Conservation (phyloP, 2,329 filamentous ascomycete species). For the Diaporthe vaccinii region DNA sequence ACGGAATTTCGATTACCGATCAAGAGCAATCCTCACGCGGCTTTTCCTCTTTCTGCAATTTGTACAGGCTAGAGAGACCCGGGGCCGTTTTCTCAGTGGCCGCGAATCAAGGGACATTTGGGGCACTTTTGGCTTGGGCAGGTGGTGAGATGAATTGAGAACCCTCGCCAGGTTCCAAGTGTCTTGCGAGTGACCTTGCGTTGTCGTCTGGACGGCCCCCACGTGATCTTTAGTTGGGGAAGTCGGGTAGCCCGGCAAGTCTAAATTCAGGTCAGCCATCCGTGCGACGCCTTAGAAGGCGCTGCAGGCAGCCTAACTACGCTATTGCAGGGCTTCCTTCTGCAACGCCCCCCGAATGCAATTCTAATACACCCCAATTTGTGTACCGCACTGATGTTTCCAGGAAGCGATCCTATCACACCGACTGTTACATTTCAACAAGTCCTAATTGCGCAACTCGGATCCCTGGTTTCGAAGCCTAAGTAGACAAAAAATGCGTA, state of each 20-base stretch:
- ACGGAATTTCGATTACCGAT: neutral
- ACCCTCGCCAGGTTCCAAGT: neutral
- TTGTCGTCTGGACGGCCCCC: neutral
- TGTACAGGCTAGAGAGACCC: neutral
- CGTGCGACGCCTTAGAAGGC: neutral
- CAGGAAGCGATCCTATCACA: too few relatives aligned
- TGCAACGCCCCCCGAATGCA: too few relatives aligned
- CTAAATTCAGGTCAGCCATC: neutral
- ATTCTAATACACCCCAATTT: too few relatives aligned
- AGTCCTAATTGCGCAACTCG: too few relatives aligned
- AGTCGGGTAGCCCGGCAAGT: neutral
- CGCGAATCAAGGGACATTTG: neutral
- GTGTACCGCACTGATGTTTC: too few relatives aligned
- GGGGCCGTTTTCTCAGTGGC: neutral
- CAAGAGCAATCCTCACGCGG: neutral
- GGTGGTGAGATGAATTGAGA: neutral
- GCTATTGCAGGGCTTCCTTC: too few relatives aligned
- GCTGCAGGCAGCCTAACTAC: too few relatives aligned
- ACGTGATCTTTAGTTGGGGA: neutral
- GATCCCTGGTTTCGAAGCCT: too few relatives aligned
- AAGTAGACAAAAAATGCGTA: too few relatives aligned
- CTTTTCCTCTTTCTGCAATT: slow-evolving; percentile 5
- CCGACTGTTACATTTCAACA: too few relatives aligned
- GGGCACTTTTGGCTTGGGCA: neutral
- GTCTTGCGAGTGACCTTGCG: neutral